Evolutionary conservation across 2,329 filamentous ascomycete genomes (phyloP).

Genomic region (Ophiostoma sp.): DNA sequence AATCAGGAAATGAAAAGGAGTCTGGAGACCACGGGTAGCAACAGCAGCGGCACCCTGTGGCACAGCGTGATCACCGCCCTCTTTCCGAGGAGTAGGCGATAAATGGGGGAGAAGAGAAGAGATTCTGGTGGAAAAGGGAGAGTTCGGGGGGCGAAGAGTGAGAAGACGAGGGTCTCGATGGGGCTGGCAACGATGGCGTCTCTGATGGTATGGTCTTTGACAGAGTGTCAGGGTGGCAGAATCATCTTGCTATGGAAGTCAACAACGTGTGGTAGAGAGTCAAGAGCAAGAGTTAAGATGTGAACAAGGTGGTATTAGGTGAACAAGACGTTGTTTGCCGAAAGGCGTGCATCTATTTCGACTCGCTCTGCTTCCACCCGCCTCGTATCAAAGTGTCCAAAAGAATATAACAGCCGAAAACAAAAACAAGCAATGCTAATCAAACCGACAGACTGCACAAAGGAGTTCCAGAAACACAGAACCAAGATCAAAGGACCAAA

Average conservation of each 20-base stretch:
- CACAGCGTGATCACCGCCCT: neutral
- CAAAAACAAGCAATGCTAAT: neutral
- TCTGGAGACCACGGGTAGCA: conserved; percentile 1
- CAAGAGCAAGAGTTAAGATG: neutral
- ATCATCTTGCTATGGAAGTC: neutral
- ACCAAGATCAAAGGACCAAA: neutral
- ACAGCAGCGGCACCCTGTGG: neutral
- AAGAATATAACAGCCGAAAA: neutral
- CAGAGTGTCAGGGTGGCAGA: neutral
- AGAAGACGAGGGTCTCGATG: neutral
- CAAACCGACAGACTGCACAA: neutral
- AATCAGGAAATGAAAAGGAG: neutral
- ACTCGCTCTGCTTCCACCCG: too few relatives aligned
- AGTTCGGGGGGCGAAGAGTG: neutral
- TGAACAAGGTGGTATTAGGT: neutral
- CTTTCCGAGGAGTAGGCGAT: neutral
- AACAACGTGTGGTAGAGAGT: neutral
- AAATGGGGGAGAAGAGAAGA: neutral
- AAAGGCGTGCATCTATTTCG: too few relatives aligned
- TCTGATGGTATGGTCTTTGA: neutral
- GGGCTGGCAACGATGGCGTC: neutral
- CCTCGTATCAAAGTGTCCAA: too few relatives aligned
- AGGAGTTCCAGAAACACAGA: neutral
- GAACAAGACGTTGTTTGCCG: too few relatives aligned
- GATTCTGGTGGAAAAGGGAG: neutral